Conservation (phyloP, 2,329 filamentous ascomycete species). For the Fusarium hostae region DNA sequence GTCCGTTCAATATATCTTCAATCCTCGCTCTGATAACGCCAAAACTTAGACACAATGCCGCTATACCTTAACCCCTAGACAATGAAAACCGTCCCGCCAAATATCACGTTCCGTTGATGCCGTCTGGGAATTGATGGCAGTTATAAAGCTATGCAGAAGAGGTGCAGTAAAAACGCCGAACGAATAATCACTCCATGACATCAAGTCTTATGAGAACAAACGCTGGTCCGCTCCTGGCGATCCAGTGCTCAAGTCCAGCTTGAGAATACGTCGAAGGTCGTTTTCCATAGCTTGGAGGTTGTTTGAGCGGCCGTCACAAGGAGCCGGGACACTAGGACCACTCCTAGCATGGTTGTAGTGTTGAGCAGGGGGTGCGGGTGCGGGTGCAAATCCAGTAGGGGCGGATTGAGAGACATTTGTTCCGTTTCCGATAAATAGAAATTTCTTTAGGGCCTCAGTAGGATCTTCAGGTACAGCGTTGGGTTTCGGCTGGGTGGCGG, state of each 20-base stretch:
- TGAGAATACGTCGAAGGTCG: slow-evolving; percentile 64
- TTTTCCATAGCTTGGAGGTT: slow-evolving; percentile 63
- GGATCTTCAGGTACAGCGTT: slow-evolving; percentile 45
- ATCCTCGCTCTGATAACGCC: slow-evolving; percentile 34
- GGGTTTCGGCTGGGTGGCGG: slow-evolving; percentile 18
- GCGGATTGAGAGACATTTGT: slow-evolving; percentile 26
- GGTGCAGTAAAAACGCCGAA: slow-evolving; percentile 32
- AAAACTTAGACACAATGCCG: slow-evolving; percentile 36
- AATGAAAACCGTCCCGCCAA: slow-evolving; percentile 27
- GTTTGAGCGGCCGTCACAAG: slow-evolving; percentile 25
- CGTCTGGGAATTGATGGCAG: slow-evolving; percentile 35
- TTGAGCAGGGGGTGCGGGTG: slow-evolving; percentile 28
- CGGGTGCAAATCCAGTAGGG: slow-evolving; percentile 36
- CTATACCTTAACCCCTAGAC: slow-evolving; percentile 7
- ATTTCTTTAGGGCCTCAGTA: slow-evolving; percentile 66
- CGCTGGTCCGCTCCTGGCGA: slow-evolving; percentile 38
- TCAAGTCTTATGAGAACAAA: slow-evolving; percentile 41
- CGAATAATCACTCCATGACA: slow-evolving; percentile 25
- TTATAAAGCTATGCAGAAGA: slow-evolving; percentile 42
- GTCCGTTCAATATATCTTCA: slow-evolving; percentile 33
- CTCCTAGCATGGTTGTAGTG: slow-evolving; percentile 16
- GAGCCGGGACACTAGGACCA: slow-evolving; percentile 3
- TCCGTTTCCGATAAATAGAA: slow-evolving; percentile 59
- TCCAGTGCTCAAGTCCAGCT: slow-evolving; percentile 51
- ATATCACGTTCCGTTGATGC: slow-evolving; percentile 36